A percentile compares a stretch with the other conserved stretches of the same genome.
phyloP scores from a whole-genome alignment of 306 rosid genomes.

The Fagus crenata region DNA sequence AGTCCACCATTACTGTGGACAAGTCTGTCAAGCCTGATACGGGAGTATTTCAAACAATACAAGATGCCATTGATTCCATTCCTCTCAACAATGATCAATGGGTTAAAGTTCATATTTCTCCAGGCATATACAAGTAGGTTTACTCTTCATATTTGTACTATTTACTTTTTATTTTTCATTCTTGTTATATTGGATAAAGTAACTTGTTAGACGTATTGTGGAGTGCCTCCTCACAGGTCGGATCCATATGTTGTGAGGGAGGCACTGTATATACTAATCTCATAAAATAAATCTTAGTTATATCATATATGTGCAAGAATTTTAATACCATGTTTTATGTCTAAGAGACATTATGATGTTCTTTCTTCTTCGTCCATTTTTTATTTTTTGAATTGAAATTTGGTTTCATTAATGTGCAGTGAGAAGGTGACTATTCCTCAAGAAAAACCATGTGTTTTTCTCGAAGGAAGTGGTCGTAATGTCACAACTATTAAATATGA shows the following conservation, averaged over 20 bases:
- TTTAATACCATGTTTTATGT: no score
- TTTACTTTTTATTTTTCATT: neutral
- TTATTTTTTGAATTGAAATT: neutral
- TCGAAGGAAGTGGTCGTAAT: conserved; percentile 33
- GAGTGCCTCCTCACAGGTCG: no score
- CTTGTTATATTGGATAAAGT: no score
- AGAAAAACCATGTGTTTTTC: conserved; percentile 31
- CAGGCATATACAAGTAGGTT: conserved; percentile 33
- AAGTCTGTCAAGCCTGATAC: conserved; percentile 14
- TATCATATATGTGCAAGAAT: no score
- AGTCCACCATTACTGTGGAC: conserved; percentile 27
- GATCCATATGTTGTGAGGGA: no score
- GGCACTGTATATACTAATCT: no score
- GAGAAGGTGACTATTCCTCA: conserved; percentile 33
- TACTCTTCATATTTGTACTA: neutral
- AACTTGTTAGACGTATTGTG: no score
- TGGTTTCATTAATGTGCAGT: conserved; percentile 17
- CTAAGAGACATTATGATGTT: neutral
- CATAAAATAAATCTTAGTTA: no score
- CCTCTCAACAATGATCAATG: conserved; percentile 19
- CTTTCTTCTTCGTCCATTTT: neutral
- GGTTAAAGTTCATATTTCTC: conserved; percentile 37
- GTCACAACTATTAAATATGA: conserved; percentile 26
- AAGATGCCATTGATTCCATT: conserved; percentile 50
- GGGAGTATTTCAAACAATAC: conserved; percentile 32